Conservation (phyloP, 2,329 filamentous ascomycete species). For the Fusarium sp. region DNA sequence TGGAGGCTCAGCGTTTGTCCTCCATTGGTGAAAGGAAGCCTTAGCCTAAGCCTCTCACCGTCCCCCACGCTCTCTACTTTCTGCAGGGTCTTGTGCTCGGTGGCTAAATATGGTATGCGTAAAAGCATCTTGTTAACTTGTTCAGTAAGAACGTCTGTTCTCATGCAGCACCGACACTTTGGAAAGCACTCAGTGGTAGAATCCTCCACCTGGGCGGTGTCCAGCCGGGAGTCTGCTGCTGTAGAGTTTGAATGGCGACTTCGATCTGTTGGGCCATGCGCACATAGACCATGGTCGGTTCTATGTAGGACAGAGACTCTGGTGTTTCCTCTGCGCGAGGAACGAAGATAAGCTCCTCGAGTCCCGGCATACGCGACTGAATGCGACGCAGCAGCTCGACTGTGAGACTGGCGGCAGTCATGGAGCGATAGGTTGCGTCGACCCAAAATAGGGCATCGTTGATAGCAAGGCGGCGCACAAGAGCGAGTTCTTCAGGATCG, state of each 20-base stretch:
- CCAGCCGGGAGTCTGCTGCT: conserved; percentile 46
- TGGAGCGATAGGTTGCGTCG: conserved; percentile 49
- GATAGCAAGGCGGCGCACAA: conserved; percentile 56
- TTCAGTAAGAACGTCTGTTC: not conserved
- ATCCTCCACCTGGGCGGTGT: conserved; percentile 53
- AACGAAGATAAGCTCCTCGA: conserved; percentile 58
- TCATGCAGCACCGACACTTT: conserved; percentile 21
- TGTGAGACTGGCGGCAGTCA: conserved; percentile 53
- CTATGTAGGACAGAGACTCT: conserved; percentile 45
- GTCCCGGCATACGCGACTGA: conserved; percentile 50
- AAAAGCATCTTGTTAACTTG: not conserved
- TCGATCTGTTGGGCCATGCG: conserved; percentile 52
- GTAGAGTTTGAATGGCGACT: conserved; percentile 50
- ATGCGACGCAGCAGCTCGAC: conserved; percentile 54
- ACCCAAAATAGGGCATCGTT: conserved; percentile 58
- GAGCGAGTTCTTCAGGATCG: conserved; percentile 53
- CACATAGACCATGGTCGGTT: conserved; percentile 47
- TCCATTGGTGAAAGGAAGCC: not conserved
- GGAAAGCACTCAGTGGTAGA: conserved; percentile 44
- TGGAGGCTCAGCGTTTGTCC: conserved; percentile 10
- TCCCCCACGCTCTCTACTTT: not conserved
- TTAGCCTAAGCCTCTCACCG: not conserved
- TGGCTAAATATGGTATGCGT: not conserved
- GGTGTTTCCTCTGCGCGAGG: conserved; percentile 52
- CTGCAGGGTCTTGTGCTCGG: not conserved